Base-by-base conservation (phyloP, 352 stramenopile genomes). In the Phytopythium kandeliae region DNA sequence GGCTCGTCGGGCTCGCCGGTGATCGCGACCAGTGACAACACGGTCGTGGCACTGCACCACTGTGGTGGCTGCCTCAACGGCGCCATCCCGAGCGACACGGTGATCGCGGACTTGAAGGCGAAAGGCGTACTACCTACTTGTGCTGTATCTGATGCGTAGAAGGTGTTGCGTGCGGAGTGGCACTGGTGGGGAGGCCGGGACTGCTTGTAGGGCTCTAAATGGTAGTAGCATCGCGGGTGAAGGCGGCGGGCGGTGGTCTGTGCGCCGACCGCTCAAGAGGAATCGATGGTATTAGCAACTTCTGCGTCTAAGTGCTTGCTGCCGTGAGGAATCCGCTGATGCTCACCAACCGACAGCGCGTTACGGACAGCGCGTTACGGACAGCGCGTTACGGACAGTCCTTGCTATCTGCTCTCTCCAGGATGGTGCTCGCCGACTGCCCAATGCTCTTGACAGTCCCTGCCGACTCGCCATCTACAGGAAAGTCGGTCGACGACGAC, bases 21-120 rank as follows among this genome's bases (percentile, higher is more conserved):
- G 9, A 63, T 90, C 25, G 63, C 74, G 7, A 74, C 48, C 55
- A 54, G 22, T 0, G 81, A 92, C 48, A 88, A 92, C 36, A 35
- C 53, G 2, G 81, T 92, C 4, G 57, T 89, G 22, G 81, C 60
- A 6, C 60, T 92, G 4, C 81, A 90, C 51, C 80, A 90, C 54
- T 92, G 81, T 44, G 81, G 81, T 1, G 78, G 78, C 2, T 92
- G 81, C 26, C 75, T 72, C 4, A 92, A 92, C 49, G 85, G 74
- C 2, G 78, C 74, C 11, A 78, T 91, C 48, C 38, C 38, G 12
- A 45, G 38, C 38, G 38, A 45, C 10, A 19, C 21, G 38, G 12
- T 45, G 21, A 45, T 45, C 12, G 38, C 38, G 11, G 38, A 45
- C 38, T 13, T 45, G 38, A 4, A 45, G 38, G 10, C 38, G 4